These are phyloP conservation scores for Allomyces macrogynus DNA, from an alignment of 192 early-diverging fungal species.

Conservation along the genomic window DNA sequence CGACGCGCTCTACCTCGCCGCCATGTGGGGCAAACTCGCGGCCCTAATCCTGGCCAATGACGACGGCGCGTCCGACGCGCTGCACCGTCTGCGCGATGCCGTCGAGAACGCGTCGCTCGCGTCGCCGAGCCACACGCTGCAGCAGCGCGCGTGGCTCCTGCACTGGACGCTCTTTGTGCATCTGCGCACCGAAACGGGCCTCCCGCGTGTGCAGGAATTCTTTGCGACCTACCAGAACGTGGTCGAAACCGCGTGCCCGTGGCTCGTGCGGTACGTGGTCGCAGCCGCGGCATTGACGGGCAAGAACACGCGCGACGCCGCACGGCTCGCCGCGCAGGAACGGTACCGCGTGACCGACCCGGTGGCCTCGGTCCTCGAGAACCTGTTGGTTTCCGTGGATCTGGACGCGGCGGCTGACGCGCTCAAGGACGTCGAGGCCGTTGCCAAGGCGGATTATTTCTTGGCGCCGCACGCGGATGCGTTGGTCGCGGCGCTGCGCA, in stretches of 20 bases:
- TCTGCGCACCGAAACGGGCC: slow-evolving; percentile 46
- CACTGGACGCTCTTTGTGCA: slow-evolving; percentile 97
- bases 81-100: too few relatives aligned
- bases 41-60: too few relatives aligned
- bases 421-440: not conserved
- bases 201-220: too few relatives aligned
- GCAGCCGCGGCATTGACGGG: slow-evolving; percentile 27
- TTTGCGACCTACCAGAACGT: slow-evolving; percentile 64
- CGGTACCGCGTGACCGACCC: not conserved
- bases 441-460: not conserved
- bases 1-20: too few relatives aligned
- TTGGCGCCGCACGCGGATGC: not conserved
- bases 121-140: too few relatives aligned
- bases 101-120: too few relatives aligned
- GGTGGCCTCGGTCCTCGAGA: not conserved
- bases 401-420: not conserved
- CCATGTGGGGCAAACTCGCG: too few relatives aligned
- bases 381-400: not conserved
- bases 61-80: too few relatives aligned
- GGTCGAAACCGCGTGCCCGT: slow-evolving; percentile 89
- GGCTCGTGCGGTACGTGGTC: slow-evolving; percentile 87
- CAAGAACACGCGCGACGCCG: not conserved
- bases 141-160: slow-evolving; percentile 22
- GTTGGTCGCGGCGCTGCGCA: not conserved
- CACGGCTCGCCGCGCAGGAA: not conserved